Percentiles rank a stretch among this genome's conserved stretches.
These are phyloP conservation scores for Trifolium subterraneum DNA, from an alignment of 306 rosid species.

Conservation along the genomic window DNA sequence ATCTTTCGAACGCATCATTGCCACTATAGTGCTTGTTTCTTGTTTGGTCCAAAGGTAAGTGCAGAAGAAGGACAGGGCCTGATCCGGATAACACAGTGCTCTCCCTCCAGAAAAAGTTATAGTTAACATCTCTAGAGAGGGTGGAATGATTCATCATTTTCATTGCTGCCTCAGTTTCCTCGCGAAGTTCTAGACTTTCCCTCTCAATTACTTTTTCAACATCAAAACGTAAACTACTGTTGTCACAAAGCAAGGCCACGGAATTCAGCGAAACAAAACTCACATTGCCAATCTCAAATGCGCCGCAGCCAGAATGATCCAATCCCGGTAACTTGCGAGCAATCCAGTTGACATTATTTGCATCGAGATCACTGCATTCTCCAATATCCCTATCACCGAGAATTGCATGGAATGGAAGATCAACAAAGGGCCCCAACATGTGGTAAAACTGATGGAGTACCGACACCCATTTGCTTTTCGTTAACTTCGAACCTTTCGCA, in stretches of 20 bases:
- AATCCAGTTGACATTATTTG: conserved; percentile 51
- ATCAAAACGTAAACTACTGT: conserved; percentile 58
- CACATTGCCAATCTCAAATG: conserved; percentile 63
- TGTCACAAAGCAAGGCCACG: conserved; percentile 67
- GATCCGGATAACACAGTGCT: conserved; percentile 52
- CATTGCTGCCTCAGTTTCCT: conserved; percentile 24
- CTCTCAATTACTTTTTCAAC: conserved; percentile 72
- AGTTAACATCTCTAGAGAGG: conserved; percentile 27
- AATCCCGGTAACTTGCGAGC: conserved; percentile 60
- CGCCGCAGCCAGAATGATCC: conserved; percentile 63
- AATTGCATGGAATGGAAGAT: conserved; percentile 61
- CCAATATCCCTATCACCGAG: conserved; percentile 81
- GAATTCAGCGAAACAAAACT: conserved; percentile 69
- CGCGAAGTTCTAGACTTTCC: conserved; percentile 54
- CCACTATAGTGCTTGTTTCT: conserved; percentile 32
- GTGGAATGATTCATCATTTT: conserved; percentile 22
- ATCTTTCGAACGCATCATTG: conserved; percentile 26
- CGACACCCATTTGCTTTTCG: conserved; percentile 52
- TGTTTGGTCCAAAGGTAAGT: conserved; percentile 55
- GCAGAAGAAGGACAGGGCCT: conserved; percentile 71
- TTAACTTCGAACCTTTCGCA: conserved; percentile 62
- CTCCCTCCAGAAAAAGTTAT: conserved; percentile 53
- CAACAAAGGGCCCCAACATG: conserved; percentile 61
- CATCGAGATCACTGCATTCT: conserved; percentile 49
- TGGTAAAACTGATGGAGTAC: conserved; percentile 58